These are phyloP conservation scores for Rhizophagus clarus DNA, from an alignment of 192 early-diverging fungal genomes.

Conservation along the genomic window DNA sequence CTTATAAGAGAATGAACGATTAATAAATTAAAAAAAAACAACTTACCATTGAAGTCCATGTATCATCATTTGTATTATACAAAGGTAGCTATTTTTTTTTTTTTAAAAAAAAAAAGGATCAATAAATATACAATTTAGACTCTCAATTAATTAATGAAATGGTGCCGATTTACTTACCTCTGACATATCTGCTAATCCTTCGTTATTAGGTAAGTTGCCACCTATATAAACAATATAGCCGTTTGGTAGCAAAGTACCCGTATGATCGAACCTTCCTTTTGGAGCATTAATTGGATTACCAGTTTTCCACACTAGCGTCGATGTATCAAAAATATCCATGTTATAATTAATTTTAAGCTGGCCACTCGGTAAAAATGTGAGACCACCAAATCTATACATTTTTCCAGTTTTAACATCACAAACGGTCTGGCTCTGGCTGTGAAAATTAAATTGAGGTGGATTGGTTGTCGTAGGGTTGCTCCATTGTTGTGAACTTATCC, in stretches of 20 bases:
- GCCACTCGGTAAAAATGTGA: no score
- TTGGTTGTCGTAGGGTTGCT: no score
- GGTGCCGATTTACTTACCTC: neutral
- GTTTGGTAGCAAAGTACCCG: neutral
- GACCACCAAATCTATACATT: neutral
- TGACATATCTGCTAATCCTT: neutral
- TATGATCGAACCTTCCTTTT: neutral
- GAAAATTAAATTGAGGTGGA: no score
- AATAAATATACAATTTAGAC: no score
- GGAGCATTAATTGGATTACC: neutral
- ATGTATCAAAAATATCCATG: conserved; percentile 1
- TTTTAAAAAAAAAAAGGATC: neutral
- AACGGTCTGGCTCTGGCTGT: neutral
- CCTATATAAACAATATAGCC: neutral
- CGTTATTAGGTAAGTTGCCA: no score
- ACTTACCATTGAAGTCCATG: no score
- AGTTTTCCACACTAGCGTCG: neutral
- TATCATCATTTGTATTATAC: conserved; percentile 8
- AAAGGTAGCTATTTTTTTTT: conserved; percentile 6
- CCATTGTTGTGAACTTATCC: no score
- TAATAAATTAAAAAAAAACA: no score
- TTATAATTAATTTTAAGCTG: neutral
- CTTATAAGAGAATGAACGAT: no score
- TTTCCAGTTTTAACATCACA: no score
- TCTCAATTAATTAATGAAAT: no score